Evolutionary conservation across 352 stramenopile genomes (phyloP).

Genomic region (Phytophthora sojae): DNA sequence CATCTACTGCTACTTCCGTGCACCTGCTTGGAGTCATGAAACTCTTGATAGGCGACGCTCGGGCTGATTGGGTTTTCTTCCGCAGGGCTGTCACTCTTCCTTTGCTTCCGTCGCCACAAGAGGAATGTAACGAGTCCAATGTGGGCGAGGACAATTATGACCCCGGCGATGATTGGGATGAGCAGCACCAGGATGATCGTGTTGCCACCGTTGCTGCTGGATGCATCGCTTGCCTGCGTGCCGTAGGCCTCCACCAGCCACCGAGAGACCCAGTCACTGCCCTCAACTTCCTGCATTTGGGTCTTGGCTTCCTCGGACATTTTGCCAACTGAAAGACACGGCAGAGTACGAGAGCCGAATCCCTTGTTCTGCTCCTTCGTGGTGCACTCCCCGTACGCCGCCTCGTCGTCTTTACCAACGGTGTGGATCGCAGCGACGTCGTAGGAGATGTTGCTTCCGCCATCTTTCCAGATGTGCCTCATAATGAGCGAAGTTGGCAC

Average conservation of each 20-base stretch:
- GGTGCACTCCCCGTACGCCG: slow-evolving; percentile 14
- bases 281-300: slow-evolving; percentile 6
- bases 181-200: slow-evolving; percentile 8
- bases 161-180: slow-evolving; percentile 3
- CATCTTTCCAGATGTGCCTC: slow-evolving; percentile 25
- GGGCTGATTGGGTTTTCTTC: neutral
- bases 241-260: slow-evolving; percentile 16
- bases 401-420: slow-evolving; percentile 6
- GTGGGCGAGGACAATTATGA: slow-evolving; percentile 2
- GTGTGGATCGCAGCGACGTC: slow-evolving; percentile 28
- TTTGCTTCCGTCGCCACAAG: neutral
- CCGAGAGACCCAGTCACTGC: slow-evolving; percentile 14
- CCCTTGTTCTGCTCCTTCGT: too few species aligned
- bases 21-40: neutral
- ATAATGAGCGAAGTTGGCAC: slow-evolving; percentile 7
- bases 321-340: slow-evolving; percentile 19
- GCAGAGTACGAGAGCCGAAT: too few species aligned
- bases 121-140: slow-evolving; percentile 7
- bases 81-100: neutral
- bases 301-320: neutral
- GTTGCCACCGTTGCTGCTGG: too few species aligned
- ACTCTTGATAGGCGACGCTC: neutral
- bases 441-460: slow-evolving; percentile 17
- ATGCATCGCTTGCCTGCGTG: too few species aligned
- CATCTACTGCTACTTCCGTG: neutral